Percentiles rank a stretch among this genome's conserved stretches.
phyloP scores from a whole-genome alignment of 1,139 yeast species.

The Blastobotrys petasosporus region DNA sequence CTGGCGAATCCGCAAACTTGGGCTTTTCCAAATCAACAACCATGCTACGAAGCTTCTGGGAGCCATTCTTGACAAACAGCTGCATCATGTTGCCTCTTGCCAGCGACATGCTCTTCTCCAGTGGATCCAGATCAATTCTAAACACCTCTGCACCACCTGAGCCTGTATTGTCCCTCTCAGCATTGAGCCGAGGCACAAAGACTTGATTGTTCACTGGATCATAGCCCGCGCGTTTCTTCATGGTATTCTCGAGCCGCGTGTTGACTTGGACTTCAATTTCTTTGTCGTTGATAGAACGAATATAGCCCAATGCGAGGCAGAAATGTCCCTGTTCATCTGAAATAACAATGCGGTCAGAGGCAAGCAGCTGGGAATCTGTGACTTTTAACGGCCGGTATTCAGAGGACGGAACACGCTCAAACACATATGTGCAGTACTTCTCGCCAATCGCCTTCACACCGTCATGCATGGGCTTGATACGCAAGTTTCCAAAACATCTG shows the following conservation, averaged over 20 bases:
- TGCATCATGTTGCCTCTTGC: slow-evolving; percentile 74
- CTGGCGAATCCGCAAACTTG: slow-evolving; percentile 30
- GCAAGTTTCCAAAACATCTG: slow-evolving; percentile 42
- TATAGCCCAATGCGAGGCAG: slow-evolving; percentile 60
- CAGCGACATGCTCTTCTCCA: slow-evolving; percentile 65
- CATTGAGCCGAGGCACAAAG: slow-evolving; percentile 1
- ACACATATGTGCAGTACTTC: slow-evolving; percentile 8
- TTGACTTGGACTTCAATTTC: slow-evolving; percentile 42
- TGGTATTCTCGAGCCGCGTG: slow-evolving; percentile 38
- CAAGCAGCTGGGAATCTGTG: slow-evolving; percentile 22
- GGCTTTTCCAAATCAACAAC: slow-evolving; percentile 59
- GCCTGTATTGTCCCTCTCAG: background rate
- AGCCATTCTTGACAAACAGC: slow-evolving; percentile 51
- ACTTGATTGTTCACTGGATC: slow-evolving; percentile 5
- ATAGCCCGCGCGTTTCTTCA: slow-evolving; percentile 14
- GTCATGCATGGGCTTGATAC: slow-evolving; percentile 14
- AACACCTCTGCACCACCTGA: slow-evolving; percentile 14
- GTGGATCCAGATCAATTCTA: slow-evolving; percentile 80
- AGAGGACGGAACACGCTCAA: slow-evolving; percentile 6
- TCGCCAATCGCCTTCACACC: slow-evolving; percentile 8
- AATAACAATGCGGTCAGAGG: slow-evolving; percentile 45
- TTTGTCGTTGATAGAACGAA: slow-evolving; percentile 41
- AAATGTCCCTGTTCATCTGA: slow-evolving; percentile 81
- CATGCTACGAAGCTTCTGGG: slow-evolving; percentile 42
- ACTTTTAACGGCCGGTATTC: slow-evolving; percentile 14